Evolutionary conservation across 2,329 filamentous ascomycete species (phyloP).

Genomic region (Pyrenophora tritici-repentis): DNA sequence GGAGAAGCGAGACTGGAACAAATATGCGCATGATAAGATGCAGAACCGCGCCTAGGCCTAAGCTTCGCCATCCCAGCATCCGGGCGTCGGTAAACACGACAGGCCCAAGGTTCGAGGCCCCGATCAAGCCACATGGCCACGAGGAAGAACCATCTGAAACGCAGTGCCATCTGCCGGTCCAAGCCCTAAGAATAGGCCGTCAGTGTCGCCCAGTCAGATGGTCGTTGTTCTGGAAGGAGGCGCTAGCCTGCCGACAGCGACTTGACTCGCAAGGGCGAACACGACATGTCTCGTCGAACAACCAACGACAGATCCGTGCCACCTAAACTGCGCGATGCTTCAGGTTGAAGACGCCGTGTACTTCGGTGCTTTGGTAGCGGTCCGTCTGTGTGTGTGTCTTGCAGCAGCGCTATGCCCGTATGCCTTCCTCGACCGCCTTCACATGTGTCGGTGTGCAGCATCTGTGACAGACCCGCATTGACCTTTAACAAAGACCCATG

Average conservation of each 20-base stretch:
- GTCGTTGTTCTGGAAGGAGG: not conserved
- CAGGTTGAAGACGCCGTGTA: not conserved
- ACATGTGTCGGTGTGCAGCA: too few species aligned
- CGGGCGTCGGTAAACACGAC: constrained; percentile 9
- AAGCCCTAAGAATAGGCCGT: constrained; percentile 1
- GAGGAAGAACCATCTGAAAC: constrained; percentile 6
- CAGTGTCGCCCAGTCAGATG: not conserved
- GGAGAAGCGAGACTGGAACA: constrained; percentile 1
- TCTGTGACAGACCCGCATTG: not conserved
- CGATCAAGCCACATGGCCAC: constrained; percentile 9
- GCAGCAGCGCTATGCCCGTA: not conserved
- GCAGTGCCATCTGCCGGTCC: constrained; percentile 3
- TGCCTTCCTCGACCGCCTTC: too few species aligned
- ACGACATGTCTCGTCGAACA: not conserved
- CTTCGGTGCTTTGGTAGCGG: too few species aligned
- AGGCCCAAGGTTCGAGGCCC: constrained; percentile 5
- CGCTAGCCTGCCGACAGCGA: constrained; percentile 3
- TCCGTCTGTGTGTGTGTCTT: not conserved
- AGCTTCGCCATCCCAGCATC: constrained; percentile 10
- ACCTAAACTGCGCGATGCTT: not conserved
- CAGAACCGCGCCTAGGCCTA: constrained; percentile 6
- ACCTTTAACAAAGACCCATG: not conserved
- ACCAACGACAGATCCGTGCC: not conserved
- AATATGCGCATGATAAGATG: constrained; percentile 12
- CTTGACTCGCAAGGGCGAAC: constrained; percentile 5